Conservation (phyloP, 352 stramenopile genomes). For the Pythium phragmiticola region DNA sequence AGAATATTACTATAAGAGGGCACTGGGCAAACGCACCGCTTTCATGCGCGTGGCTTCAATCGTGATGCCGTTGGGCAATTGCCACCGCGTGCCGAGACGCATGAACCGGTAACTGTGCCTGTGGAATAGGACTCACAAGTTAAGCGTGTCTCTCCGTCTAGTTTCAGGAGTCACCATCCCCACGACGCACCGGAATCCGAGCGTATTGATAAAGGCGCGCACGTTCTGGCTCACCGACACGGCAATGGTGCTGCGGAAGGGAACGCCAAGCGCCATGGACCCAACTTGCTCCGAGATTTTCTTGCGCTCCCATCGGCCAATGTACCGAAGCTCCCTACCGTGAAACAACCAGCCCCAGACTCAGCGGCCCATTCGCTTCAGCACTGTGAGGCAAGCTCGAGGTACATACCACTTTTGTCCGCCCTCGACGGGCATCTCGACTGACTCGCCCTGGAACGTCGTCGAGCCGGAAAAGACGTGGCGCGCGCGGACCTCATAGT, state of each 20-base stretch:
- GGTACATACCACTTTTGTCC: slow-evolving; percentile 75
- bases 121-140: background rate
- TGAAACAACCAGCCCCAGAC: background rate
- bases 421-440: slow-evolving; percentile 72
- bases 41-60: slow-evolving; percentile 88
- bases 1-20: background rate
- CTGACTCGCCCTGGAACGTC: slow-evolving; percentile 75
- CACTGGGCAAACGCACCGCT: slow-evolving; percentile 34
- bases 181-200: slow-evolving; percentile 66
- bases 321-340: slow-evolving; percentile 75
- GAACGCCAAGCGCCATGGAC: slow-evolving; percentile 56
- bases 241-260: slow-evolving; percentile 81
- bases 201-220: slow-evolving; percentile 62
- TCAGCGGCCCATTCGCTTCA: background rate
- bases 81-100: slow-evolving; percentile 78
- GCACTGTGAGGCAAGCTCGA: too few species aligned
- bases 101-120: slow-evolving; percentile 86
- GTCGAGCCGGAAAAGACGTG: slow-evolving; percentile 82
- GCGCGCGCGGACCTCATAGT: slow-evolving; percentile 79
- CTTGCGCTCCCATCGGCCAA: slow-evolving; percentile 84
- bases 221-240: slow-evolving; percentile 85
- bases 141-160: too few species aligned
- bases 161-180: background rate
- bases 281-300: slow-evolving; percentile 82
- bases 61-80: slow-evolving; percentile 79